Conservation (phyloP, 768 basidiomycete genomes). For the Rubroboletus pulcherrimus region DNA sequence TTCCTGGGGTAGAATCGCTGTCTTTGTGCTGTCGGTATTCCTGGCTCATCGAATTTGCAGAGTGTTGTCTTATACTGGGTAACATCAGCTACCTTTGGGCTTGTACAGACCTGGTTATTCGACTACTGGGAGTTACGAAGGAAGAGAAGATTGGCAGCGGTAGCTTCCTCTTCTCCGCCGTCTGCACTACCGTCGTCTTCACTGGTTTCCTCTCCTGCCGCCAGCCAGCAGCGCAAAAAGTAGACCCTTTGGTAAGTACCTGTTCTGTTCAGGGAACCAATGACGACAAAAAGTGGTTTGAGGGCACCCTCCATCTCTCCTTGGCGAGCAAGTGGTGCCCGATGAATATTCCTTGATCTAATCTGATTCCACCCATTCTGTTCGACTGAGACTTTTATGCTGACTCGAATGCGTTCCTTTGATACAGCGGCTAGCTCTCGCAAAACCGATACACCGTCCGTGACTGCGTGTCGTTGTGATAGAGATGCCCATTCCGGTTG, state of each 20-base stretch:
- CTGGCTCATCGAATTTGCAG: conserved; percentile 26
- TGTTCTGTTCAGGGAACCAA: conserved; percentile 27
- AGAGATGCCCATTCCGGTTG: neutral
- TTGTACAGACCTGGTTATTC: conserved; percentile 70
- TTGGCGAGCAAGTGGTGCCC: conserved; percentile 42
- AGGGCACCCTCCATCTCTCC: conserved; percentile 52
- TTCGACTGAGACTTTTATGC: neutral
- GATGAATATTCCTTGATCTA: conserved; percentile 83
- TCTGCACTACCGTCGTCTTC: neutral
- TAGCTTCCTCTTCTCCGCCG: neutral
- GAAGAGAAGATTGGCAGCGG: conserved; percentile 19
- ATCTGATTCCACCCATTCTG: conserved; percentile 56
- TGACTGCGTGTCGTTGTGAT: neutral
- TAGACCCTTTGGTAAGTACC: conserved; percentile 20
- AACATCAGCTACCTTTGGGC: conserved; percentile 69
- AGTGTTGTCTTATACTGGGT: conserved; percentile 74
- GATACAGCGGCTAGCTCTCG: neutral
- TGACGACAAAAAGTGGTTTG: conserved; percentile 75
- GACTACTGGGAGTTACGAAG: conserved; percentile 58
- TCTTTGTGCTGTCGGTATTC: conserved; percentile 17
- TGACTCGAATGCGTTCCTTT: conserved; percentile 8
- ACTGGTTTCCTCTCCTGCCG: neutral
- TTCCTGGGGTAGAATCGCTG: conserved; percentile 55
- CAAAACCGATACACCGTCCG: neutral
- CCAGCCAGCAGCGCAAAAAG: conserved; percentile 6